Base-by-base conservation (phyloP, 2,329 filamentous ascomycete genomes). In the Graphiopsis chlorocephala region DNA sequence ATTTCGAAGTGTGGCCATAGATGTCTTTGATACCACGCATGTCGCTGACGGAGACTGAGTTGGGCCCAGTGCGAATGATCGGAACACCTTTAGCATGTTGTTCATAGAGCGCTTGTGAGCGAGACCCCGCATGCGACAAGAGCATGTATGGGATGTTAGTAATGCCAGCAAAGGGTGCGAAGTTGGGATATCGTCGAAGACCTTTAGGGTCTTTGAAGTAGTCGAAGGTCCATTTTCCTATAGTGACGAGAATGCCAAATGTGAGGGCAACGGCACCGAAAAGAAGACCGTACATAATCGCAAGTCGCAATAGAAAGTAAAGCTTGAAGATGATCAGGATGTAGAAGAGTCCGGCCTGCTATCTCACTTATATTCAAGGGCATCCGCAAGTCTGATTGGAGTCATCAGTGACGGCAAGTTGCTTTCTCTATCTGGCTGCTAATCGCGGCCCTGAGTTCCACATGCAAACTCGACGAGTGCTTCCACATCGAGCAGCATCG, bases 171-270 rank as follows among this genome's bases (percentile, higher is more conserved):
- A 83, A 74, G 4, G 73, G 67, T 20, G 74, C 75, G 62, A 83
- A 72, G 65, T 78, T 79, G 7, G 81, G 80, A 57, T 81, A 84
- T 69, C 77, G 79, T 8, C 83, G 78, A 2, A 85, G 76, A 8
- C 81, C 80, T 76, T 82, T 82, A 0, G 75, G 70, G 65, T 83
- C 81, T 20, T 72, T 71, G 66, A 81, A 76, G 68, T 83, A 83
- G 12, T 73, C 66, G 56, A 53, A 67, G 11, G 63, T 68, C 67
- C 67, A 70, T 68, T 65, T 68, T 25, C 64, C 62, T 29, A 69
- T 8, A 4, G 66, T 69, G 8, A 66, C 26, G 4, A 69, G 35
- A 17, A 67, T 25, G 12, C 47, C 64, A 20, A 68, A 58, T 6
- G 62, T 57, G 25, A 69, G 42, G 48, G 65, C 65, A n/a, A 66